These are phyloP conservation scores for Vitis rotundifolia DNA, from an alignment of 164 flowering plant species.

Conservation along the genomic window DNA sequence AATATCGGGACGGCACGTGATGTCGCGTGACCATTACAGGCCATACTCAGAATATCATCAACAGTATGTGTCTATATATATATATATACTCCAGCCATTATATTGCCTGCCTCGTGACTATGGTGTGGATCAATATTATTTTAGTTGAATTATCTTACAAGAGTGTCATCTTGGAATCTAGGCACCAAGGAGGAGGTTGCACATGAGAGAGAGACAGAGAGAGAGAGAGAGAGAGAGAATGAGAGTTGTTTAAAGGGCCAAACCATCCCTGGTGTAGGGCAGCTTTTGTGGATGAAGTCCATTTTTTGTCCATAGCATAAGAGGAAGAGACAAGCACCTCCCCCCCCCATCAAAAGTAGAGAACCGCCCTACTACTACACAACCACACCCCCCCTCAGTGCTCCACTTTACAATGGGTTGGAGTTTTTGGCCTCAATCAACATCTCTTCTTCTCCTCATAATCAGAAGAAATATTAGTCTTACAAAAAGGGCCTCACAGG, in stretches of 20 bases:
- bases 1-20: constrained; percentile 28
- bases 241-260: constrained; percentile 2
- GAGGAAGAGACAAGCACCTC: constrained; percentile 24
- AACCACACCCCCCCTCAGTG: background rate
- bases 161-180: constrained; percentile 36
- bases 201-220: constrained; percentile 26
- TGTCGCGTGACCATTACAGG: constrained; percentile 28
- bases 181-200: constrained; percentile 35
- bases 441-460: no score
- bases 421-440: no score
- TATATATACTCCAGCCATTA: no score
- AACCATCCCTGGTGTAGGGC: constrained; percentile 19
- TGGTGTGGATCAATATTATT: constrained; percentile 10
- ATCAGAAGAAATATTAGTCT: no score
- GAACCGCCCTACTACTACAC: constrained; percentile 2
- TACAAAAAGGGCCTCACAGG: no score
- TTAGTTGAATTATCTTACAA: constrained; percentile 19
- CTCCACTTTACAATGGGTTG: background rate
- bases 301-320: constrained; percentile 20
- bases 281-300: constrained; percentile 21
- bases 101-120: constrained; percentile 26
- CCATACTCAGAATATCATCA: constrained; percentile 8
- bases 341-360: constrained; percentile 24
- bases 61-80: background rate
- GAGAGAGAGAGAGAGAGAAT: constrained; percentile 11